Base-by-base conservation (phyloP, 257 asterid species). In the Capsicum chinense region DNA sequence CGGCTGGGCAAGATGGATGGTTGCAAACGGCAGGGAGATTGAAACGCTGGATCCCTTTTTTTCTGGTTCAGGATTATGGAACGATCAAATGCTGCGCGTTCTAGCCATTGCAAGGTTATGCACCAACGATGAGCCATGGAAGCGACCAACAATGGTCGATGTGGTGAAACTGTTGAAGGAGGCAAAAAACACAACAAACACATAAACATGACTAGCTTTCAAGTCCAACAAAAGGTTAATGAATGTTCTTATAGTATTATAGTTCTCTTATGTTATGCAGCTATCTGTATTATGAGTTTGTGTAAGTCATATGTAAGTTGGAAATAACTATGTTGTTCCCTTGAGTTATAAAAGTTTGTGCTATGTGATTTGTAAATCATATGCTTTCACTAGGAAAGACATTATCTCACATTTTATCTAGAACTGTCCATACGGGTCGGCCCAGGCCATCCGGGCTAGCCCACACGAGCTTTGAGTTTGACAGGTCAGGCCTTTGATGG, bases 1-100 rank as follows among this genome's bases (percentile, higher is more conserved):
- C 7, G 99, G 99, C 1, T 95, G 99, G 98, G 94, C 91, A 48
- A 90, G 95, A 85, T 86, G 93, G 89, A 93, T 94, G 98, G 84
- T 67, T 19, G 91, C 83, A 0, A 85, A 79, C 7, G 92, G 96
- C 0, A 87, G 87, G 88, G 92, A 90, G 56, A 2, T 9, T 71
- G 89, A 93, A 66, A 84, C 87, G 10, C 74, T 92, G 2, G 97
- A 90, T 60, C 87, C 88, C 0, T 39, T 56, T 48, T 71, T 89
- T 74, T 83, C 84, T 9, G 80, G 81, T 64, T 82, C 86, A 2
- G 68, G 54, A 3, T 54, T 9, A 79, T 88, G 88, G 88, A 87
- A 47, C 83, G 88, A 84, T 68, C 91, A 95, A 82, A 94, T 94
- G 94, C 11, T 88, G 83, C 12, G 71, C 2, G 95, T 94, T 79